Conservation (phyloP, 139 green algal genomes). For the Coccomyxa sp. region DNA sequence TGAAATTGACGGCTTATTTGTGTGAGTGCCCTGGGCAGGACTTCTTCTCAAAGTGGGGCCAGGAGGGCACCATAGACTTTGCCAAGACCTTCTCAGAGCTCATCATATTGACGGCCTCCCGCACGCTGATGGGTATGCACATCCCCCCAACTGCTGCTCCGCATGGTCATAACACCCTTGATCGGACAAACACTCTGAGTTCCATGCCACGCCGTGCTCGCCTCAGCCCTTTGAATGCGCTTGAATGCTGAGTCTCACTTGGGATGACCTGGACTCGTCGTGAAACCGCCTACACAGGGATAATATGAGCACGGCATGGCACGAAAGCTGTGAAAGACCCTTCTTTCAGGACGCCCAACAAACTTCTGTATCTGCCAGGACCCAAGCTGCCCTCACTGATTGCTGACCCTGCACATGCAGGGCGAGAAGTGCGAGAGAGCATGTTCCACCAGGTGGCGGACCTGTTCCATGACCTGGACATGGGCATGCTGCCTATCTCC, state of each 20-base stretch:
- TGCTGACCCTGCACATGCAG: conserved; percentile 36
- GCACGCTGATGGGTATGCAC: conserved; percentile 79
- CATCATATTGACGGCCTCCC: conserved; percentile 89
- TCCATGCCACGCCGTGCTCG: too few relatives aligned
- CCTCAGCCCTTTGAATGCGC: too few relatives aligned
- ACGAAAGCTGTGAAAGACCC: too few relatives aligned
- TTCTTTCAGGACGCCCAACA: neutral
- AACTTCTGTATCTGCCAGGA: too few relatives aligned
- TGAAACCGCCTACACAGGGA: too few relatives aligned
- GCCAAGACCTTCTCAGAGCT: conserved; percentile 83
- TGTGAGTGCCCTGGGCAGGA: too few relatives aligned
- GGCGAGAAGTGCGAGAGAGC: conserved; percentile 91
- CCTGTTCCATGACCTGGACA: conserved; percentile 94
- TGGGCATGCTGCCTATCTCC: conserved; percentile 93
- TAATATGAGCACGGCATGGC: too few relatives aligned
- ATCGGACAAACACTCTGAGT: too few relatives aligned
- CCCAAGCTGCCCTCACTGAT: too few relatives aligned
- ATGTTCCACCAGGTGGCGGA: conserved; percentile 80
- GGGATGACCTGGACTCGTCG: too few relatives aligned
- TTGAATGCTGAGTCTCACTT: too few relatives aligned
- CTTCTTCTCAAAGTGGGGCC: conserved; percentile 88
- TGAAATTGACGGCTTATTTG: neutral
- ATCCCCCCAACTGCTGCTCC: neutral
- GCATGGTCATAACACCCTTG: neutral
- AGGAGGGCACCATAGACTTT: conserved; percentile 87